A percentile compares a stretch with the other conserved stretches of the same genome.
Evolutionary conservation across 176 grass and related monocot genomes (phyloP).

Genomic region (Rhipidocladum racemiflorum): DNA sequence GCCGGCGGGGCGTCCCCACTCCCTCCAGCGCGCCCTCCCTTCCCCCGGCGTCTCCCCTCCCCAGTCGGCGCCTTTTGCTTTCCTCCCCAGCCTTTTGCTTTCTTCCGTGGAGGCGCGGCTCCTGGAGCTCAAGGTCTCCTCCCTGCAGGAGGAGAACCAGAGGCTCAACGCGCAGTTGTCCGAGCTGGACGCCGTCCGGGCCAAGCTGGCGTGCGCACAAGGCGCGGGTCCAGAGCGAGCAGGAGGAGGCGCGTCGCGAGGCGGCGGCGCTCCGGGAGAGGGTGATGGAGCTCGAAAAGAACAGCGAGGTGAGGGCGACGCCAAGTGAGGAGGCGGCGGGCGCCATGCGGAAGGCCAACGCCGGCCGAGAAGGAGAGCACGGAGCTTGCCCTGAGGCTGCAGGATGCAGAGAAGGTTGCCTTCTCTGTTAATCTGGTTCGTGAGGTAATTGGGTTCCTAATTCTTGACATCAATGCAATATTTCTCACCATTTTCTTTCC

Average conservation of each 20-base stretch:
- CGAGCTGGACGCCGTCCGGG: conserved; percentile 43
- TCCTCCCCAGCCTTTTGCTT: too few species aligned
- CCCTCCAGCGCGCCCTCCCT: too few species aligned
- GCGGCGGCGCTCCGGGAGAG: conserved; percentile 27
- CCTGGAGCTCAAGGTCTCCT: conserved; percentile 40
- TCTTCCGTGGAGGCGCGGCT: conserved; percentile 49
- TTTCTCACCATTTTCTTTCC: neutral
- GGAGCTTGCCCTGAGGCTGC: conserved; percentile 53
- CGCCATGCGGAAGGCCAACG: conserved; percentile 51
- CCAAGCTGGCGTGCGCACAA: conserved; percentile 49
- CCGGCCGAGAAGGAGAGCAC: conserved; percentile 54
- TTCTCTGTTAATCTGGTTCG: conserved; percentile 22
- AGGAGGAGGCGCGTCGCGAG: conserved; percentile 32
- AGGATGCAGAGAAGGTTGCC: conserved; percentile 38
- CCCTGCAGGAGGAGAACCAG: conserved; percentile 78
- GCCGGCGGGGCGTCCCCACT: too few species aligned
- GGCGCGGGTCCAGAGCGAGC: conserved; percentile 29
- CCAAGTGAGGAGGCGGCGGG: conserved; percentile 46
- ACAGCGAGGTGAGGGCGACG: conserved; percentile 27
- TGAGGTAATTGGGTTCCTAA: conserved; percentile 41
- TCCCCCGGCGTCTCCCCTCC: too few species aligned
- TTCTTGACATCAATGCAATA: neutral
- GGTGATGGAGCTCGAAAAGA: conserved; percentile 31
- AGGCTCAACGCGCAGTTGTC: conserved; percentile 44
- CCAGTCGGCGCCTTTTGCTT: too few species aligned